A percentile compares a stretch with the other conserved stretches of the same genome.
These are phyloP conservation scores for Globisporangium solare DNA, from an alignment of 352 stramenopile species.

Conservation along the genomic window DNA sequence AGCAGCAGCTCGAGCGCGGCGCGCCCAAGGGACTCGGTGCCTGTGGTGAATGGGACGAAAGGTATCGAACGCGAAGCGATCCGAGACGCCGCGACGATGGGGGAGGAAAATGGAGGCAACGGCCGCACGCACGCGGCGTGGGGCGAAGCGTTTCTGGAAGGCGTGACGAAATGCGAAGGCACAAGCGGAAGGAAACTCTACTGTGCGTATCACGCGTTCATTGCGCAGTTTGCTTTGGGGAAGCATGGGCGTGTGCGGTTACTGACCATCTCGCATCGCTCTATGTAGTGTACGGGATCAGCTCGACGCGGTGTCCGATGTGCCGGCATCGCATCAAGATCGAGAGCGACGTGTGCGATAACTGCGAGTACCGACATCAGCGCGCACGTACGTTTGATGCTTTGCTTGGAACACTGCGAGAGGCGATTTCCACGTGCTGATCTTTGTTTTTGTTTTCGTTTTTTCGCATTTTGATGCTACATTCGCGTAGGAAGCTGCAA, in stretches of 20 bases:
- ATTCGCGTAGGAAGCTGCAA: conserved; percentile 33
- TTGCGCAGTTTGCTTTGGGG: neutral
- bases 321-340: conserved; percentile 37
- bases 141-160: conserved; percentile 33
- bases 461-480: neutral
- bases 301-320: conserved; percentile 34
- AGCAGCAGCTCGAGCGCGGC: neutral
- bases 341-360: conserved; percentile 28
- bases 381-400: conserved; percentile 22
- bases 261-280: too few species aligned
- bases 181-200: conserved; percentile 46
- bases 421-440: neutral
- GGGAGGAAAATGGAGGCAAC: neutral
- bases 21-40: too few species aligned
- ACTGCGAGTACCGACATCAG: conserved; percentile 37
- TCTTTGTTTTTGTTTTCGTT: neutral
- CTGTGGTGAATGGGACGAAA: neutral
- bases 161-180: conserved; percentile 43
- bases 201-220: conserved; percentile 18
- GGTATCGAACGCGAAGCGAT: neutral
- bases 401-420: neutral
- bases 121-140: conserved; percentile 14
- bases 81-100: neutral
- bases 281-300: conserved; percentile 61
- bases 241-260: neutral